Percentiles rank a stretch among this genome's conserved stretches.
These are phyloP conservation scores for Fusarium falciforme DNA, from an alignment of 2,329 filamentous ascomycete species.

Conservation along the genomic window DNA sequence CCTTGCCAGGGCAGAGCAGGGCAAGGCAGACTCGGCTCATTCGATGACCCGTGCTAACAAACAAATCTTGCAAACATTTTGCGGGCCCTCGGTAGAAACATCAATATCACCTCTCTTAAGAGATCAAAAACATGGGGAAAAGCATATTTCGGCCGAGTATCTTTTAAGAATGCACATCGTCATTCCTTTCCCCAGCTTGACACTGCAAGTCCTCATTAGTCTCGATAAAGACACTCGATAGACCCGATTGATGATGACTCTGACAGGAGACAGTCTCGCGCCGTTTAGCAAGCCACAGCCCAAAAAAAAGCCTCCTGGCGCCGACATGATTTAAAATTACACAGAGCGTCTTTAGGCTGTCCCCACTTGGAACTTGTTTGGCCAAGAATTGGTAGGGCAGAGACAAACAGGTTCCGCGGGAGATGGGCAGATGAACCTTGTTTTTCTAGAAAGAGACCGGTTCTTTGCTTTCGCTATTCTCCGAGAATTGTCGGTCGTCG, in stretches of 20 bases:
- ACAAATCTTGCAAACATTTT: background rate
- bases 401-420: background rate
- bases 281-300: background rate
- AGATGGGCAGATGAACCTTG: background rate
- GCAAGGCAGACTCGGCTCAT: background rate
- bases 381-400: background rate
- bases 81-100: background rate
- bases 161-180: background rate
- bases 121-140: background rate
- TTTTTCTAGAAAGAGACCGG: background rate
- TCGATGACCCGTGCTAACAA: background rate
- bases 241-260: background rate
- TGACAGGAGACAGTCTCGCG: background rate
- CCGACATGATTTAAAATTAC: background rate
- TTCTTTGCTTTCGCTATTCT: background rate
- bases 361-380: background rate
- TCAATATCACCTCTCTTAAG: background rate
- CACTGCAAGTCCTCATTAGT: background rate
- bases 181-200: background rate
- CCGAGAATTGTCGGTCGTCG: conserved; percentile 1
- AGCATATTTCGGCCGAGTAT: background rate
- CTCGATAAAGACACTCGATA: background rate
- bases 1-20: background rate
- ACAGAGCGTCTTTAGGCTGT: background rate
- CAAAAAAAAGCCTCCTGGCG: background rate